These are phyloP conservation scores for Pisolithus microcarpus DNA, from an alignment of 768 basidiomycete genomes.

Conservation along the genomic window DNA sequence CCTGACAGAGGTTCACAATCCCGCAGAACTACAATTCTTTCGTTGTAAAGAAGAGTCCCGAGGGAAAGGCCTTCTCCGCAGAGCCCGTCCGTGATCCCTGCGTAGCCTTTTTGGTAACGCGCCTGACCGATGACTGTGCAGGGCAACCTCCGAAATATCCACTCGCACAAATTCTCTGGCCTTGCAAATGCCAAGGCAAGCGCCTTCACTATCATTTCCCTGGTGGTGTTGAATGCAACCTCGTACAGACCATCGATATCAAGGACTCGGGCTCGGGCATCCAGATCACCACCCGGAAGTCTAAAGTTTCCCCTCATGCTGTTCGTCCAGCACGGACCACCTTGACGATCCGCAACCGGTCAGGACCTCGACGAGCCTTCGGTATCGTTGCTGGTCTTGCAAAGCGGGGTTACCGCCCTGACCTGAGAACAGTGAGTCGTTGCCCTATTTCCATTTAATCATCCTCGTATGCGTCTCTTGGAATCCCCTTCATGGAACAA, in stretches of 20 bases:
- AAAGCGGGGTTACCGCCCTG: slow-evolving; percentile 69
- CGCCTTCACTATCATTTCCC: not conserved
- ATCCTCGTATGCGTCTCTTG: too few species aligned
- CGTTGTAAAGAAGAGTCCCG: slow-evolving; percentile 68
- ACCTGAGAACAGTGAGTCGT: slow-evolving; percentile 67
- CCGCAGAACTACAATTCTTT: slow-evolving; percentile 75
- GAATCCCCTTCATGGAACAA: slow-evolving; percentile 6
- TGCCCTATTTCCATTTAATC: too few species aligned
- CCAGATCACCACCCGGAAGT: slow-evolving; percentile 59
- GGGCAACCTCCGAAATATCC: slow-evolving; percentile 83
- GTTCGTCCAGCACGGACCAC: slow-evolving; percentile 45
- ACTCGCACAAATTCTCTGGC: slow-evolving; percentile 92
- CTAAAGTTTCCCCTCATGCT: slow-evolving; percentile 44
- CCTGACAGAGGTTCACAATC: not conserved
- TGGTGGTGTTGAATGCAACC: not conserved
- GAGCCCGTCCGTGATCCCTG: slow-evolving; percentile 56
- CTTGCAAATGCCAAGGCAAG: slow-evolving; percentile 76
- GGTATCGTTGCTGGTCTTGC: slow-evolving; percentile 55
- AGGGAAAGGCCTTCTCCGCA: slow-evolving; percentile 75
- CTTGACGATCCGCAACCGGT: slow-evolving; percentile 54
- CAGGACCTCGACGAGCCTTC: slow-evolving; percentile 62
- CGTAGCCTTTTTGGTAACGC: not conserved
- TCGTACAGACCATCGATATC: slow-evolving; percentile 57
- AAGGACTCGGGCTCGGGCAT: slow-evolving; percentile 48
- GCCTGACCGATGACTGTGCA: slow-evolving; percentile 22